A percentile compares a stretch with the other conserved stretches of the same genome.
These are phyloP conservation scores for Pholiota molesta DNA, from an alignment of 768 basidiomycete species.

Conservation along the genomic window DNA sequence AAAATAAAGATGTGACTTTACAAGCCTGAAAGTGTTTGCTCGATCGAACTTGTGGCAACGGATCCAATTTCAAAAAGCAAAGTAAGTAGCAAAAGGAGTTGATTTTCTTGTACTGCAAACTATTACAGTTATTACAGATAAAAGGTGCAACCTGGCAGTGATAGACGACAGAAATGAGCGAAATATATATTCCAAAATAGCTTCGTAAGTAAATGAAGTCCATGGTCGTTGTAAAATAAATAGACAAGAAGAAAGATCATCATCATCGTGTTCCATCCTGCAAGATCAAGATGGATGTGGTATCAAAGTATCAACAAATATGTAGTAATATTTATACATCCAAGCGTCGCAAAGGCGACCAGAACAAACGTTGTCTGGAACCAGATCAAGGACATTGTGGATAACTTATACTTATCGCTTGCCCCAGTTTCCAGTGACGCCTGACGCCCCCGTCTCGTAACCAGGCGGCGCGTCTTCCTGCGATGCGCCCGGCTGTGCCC, in stretches of 20 bases:
- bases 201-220: constrained; percentile 19
- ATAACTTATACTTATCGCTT: constrained; percentile 31
- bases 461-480: constrained; percentile 64
- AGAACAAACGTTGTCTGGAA: background rate
- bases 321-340: background rate
- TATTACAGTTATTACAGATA: too few relatives aligned
- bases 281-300: background rate
- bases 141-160: too few relatives aligned
- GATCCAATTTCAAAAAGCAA: too few relatives aligned
- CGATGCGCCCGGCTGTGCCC: constrained; percentile 35
- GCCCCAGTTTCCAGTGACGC: constrained; percentile 57
- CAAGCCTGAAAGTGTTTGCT: too few relatives aligned
- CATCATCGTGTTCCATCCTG: background rate
- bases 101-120: too few relatives aligned
- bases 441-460: constrained; percentile 60
- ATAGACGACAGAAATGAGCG: too few relatives aligned
- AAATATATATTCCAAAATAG: constrained; percentile 3
- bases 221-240: constrained; percentile 21
- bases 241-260: constrained; percentile 14
- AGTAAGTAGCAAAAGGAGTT: too few relatives aligned
- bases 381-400: background rate
- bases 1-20: too few relatives aligned
- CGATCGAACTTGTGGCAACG: too few relatives aligned
- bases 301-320: constrained; percentile 2
- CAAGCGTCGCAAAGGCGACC: background rate